Evolutionary conservation across 441 rosid species (phyloP), one percentile per base, ranked within the genome.

Genomic region (Geranium incanum): DNA sequence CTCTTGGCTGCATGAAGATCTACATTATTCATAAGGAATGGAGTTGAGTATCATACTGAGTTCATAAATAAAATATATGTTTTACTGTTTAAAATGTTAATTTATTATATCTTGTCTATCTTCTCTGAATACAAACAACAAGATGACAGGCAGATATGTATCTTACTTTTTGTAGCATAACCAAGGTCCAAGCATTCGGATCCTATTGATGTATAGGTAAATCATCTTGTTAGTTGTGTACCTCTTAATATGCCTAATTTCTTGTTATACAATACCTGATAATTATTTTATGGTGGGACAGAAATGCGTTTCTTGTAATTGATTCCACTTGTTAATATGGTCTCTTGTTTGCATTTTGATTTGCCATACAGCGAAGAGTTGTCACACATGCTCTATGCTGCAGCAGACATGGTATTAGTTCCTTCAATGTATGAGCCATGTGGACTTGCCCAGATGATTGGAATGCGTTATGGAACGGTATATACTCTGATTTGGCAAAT

Each of bases 401-500:
- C 87, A 28, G 89, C 87, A 48, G 89, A 86, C 78, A 72, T 84
- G 67, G 86, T 86, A 57, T 72, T 86, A 69, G 86, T 84, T 80
- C 89, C 89, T 75, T 86, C 89, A 59, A 78, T 86, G 52, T 86
- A 81, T 67, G 87, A 86, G 68, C 89, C 87, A 41, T 86, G 89
- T 74, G 89, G 89, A 70, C 87, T 86, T 77, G 81, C 89, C 65
- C 89, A 86, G 78, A 84, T 86, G 86, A 72, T 86, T 68, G 89
- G 89, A 70, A 84, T 86, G 89, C 79, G 83, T 16, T 86, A 86
- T 67, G 89, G 89, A 39, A 78, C 83, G 75, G 89, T 86, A 80
- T 78, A 85, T 63, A 71, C 67, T 37, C 70, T 12, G 33, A 38
- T 6, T 36, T 59, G 13, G 23, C 50, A 16, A 15, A 79, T 67